Conservation (phyloP, 2,329 filamentous ascomycete species). For the Didymella glomerata region DNA sequence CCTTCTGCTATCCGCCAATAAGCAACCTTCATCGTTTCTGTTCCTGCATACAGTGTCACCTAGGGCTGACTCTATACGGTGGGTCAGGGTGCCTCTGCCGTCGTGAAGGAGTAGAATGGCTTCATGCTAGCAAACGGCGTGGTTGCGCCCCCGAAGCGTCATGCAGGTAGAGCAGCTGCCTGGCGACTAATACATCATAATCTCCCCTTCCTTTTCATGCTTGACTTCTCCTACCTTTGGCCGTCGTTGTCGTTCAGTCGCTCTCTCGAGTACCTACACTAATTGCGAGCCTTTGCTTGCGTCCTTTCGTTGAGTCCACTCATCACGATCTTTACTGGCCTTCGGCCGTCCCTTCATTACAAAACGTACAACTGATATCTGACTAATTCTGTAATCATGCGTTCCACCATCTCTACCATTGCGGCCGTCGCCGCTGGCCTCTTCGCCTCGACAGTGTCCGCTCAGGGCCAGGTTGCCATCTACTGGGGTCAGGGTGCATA, state of each 20-base stretch:
- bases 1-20: conserved; percentile 25
- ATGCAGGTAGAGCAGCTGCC: conserved; percentile 40
- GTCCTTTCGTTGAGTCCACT: conserved; percentile 62
- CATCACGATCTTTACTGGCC: conserved; percentile 53
- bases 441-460: conserved; percentile 48
- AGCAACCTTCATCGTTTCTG: conserved; percentile 18
- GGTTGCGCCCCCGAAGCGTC: conserved; percentile 28
- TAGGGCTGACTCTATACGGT: conserved; percentile 18
- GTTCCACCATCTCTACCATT: conserved; percentile 37
- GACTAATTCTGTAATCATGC: conserved; percentile 50
- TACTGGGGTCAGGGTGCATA: conserved; percentile 65
- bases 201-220: conserved; percentile 41
- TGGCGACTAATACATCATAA: conserved; percentile 35
- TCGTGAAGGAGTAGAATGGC: conserved; percentile 30
- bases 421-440: conserved; percentile 49
- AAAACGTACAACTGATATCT: conserved; percentile 36
- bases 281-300: conserved; percentile 59
- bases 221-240: conserved; percentile 32
- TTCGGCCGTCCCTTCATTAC: conserved; percentile 51
- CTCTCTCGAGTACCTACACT: conserved; percentile 41
- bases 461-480: conserved; percentile 60
- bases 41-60: conserved; percentile 32
- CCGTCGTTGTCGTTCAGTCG: conserved; percentile 37
- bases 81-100: conserved; percentile 22
- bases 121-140: conserved; percentile 37